Evolutionary conservation across 306 rosid species (phyloP).

Genomic region (Cucurbita argyrosperma): DNA sequence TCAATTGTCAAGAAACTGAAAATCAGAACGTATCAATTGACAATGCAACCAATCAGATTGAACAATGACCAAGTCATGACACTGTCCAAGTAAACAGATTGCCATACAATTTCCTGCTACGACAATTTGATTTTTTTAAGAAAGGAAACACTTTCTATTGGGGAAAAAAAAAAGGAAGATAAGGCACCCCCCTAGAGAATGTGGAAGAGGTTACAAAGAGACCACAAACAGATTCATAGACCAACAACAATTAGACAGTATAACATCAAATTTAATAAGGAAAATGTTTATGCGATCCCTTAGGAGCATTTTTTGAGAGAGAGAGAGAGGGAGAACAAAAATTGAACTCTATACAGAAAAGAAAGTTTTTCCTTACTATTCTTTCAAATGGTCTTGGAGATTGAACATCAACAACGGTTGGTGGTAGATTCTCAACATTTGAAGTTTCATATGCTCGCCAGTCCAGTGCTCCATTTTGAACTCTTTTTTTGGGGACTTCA

Average conservation of each 20-base stretch:
- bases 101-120: background rate
- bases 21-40: background rate
- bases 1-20: background rate
- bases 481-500: background rate
- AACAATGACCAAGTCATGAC: background rate
- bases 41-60: background rate
- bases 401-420: conserved; percentile 1
- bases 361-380: conserved; percentile 34
- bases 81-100: background rate
- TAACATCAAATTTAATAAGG: background rate
- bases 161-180: background rate
- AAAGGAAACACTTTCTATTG: background rate
- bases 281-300: background rate
- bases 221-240: background rate
- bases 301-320: background rate
- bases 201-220: background rate
- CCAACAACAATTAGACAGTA: background rate
- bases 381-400: conserved; percentile 5
- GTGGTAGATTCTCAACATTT: background rate
- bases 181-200: background rate
- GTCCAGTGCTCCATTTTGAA: background rate
- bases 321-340: background rate
- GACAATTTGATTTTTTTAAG: background rate
- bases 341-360: background rate
- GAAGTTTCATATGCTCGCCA: background rate